These are phyloP conservation scores for Xylariaceae sp. DNA, from an alignment of 2,329 filamentous ascomycete species.

Conservation along the genomic window DNA sequence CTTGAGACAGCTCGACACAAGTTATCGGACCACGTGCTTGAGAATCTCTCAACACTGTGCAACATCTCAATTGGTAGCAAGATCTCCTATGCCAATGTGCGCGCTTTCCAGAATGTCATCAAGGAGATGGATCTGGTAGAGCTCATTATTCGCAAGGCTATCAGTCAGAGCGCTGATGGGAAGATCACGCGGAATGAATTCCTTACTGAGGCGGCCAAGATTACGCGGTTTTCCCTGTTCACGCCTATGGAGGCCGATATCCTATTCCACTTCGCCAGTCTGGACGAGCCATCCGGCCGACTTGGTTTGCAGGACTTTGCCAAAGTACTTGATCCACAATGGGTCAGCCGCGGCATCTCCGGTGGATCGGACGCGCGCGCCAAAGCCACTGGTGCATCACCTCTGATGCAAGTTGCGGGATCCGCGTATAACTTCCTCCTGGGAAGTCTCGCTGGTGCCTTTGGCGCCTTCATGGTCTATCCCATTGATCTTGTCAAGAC, in stretches of 20 bases:
- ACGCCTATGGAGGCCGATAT: conserved; percentile 99
- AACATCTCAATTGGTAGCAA: conserved; percentile 89
- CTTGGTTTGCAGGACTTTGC: conserved; percentile 80
- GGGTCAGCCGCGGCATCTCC: conserved; percentile 61
- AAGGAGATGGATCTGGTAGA: conserved; percentile 97
- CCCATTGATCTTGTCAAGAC: conserved; percentile 99
- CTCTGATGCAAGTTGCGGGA: conserved; percentile 61
- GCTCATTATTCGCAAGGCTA: conserved; percentile 82
- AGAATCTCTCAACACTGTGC: conserved; percentile 87
- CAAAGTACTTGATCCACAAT: conserved; percentile 90
- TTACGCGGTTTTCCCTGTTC: conserved; percentile 91
- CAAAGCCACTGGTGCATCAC: conserved; percentile 42
- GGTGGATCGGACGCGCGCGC: conserved; percentile 39
- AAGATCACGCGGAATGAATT: conserved; percentile 95
- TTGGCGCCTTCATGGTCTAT: conserved; percentile 99
- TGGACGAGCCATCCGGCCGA: conserved; percentile 82
- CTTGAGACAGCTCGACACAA: conserved; percentile 90
- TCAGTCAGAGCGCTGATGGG: conserved; percentile 75
- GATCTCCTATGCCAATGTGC: conserved; percentile 95
- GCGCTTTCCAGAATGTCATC: conserved; percentile 97
- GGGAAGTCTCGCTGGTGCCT: conserved; percentile 86
- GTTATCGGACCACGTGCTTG: conserved; percentile 89
- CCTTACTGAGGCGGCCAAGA: conserved; percentile 83
- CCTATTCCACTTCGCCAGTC: conserved; percentile 93
- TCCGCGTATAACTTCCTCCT: conserved; percentile 87